phyloP scores from a whole-genome alignment of 345 rosid species.

The Mangifera indica region DNA sequence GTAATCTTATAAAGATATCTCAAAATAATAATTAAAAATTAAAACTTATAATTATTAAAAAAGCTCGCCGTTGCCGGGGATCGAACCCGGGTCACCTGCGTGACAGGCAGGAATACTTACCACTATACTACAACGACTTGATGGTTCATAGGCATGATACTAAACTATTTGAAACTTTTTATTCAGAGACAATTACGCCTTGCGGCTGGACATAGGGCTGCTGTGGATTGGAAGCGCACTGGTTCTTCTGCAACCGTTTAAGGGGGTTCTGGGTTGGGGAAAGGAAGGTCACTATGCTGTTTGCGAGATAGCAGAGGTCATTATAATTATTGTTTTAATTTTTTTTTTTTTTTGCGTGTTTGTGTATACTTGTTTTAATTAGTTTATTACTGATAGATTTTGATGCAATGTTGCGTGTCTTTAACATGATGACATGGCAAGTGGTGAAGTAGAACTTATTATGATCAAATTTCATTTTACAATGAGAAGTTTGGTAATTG shows the following conservation, averaged over 20 bases:
- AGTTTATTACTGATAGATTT: not conserved
- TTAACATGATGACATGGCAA: not conserved
- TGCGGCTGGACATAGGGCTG: too few relatives aligned
- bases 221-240: slow-evolving; percentile 42
- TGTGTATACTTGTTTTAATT: not conserved
- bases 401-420: not conserved
- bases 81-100: slow-evolving; percentile 79
- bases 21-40: too few relatives aligned
- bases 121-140: slow-evolving; percentile 71
- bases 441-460: not conserved
- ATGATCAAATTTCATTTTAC: not conserved
- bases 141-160: too few relatives aligned
- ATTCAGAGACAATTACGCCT: too few relatives aligned
- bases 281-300: slow-evolving; percentile 71
- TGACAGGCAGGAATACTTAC: slow-evolving; percentile 71
- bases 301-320: slow-evolving; percentile 90
- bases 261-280: slow-evolving; percentile 75
- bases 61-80: slow-evolving; percentile 67
- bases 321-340: too few relatives aligned
- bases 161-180: too few relatives aligned
- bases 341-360: too few relatives aligned
- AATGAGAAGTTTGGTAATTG: not conserved
- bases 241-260: slow-evolving; percentile 47
- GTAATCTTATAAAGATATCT: too few relatives aligned
- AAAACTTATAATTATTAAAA: too few relatives aligned